Evolutionary conservation across 768 basidiomycete genomes (phyloP).

Genomic region (Suillus variegatus): DNA sequence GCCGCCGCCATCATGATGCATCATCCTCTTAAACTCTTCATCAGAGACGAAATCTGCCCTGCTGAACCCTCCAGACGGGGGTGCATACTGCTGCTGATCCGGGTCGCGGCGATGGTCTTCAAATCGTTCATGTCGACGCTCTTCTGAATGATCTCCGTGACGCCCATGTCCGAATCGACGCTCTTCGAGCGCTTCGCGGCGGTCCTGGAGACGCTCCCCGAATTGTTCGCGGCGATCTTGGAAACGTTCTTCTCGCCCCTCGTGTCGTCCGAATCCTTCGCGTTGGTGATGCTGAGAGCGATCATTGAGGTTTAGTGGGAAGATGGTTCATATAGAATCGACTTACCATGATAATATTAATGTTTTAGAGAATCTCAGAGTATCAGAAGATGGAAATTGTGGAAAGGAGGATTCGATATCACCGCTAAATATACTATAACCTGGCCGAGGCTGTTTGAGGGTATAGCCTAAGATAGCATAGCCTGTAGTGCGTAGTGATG

Average conservation of each 20-base stretch:
- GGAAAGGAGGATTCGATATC: neutral
- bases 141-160: neutral
- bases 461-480: neutral
- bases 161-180: slow-evolving; percentile 6
- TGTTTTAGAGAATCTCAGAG: neutral
- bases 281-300: neutral
- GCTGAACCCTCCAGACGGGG: slow-evolving; percentile 16
- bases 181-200: slow-evolving; percentile 16
- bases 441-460: neutral
- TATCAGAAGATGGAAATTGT: neutral
- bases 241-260: slow-evolving; percentile 15
- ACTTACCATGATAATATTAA: neutral
- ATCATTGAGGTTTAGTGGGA: neutral
- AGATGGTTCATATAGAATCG: neutral
- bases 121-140: neutral
- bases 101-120: slow-evolving; percentile 3
- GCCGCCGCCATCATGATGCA: slow-evolving; percentile 13
- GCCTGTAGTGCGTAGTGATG: neutral
- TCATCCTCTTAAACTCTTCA: slow-evolving; percentile 24
- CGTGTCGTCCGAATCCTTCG: slow-evolving; percentile 2
- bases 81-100: neutral
- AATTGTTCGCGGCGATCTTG: slow-evolving; percentile 11
- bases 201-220: slow-evolving; percentile 12
- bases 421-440: neutral
- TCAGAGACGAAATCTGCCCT: slow-evolving; percentile 32